Base-by-base conservation (phyloP, 345 rosid genomes). In the Camelina neglecta region DNA sequence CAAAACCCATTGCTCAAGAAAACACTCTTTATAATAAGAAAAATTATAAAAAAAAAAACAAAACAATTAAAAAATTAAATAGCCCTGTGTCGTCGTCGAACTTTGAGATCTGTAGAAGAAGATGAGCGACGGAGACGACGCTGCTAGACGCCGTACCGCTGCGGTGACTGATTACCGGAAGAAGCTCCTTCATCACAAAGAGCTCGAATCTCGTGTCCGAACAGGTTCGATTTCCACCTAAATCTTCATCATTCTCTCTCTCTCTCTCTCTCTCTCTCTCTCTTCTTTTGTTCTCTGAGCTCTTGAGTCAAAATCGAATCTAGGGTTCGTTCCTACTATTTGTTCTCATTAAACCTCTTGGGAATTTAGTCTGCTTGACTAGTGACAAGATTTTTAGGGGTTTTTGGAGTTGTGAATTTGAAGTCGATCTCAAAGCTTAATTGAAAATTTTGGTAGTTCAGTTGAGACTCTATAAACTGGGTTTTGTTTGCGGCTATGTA, bases 151-250 rank as follows among this genome's bases (percentile, higher is more conserved):
- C 10, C 97, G 94, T 65, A 86, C 86, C 5, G 81, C 20, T 55
- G 93, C 85, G 33, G 70, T 81, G 24, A 33, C 91, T 11, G 97
- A 93, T 29, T 88, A 93, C 75, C 89, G 98, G 13, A 93, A 90
- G 81, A 93, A 91, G 81, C 88, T 93, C 63, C 91, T 93, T 24
- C 92, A 88, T 62, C 94, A 89, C 74, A 93, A 89, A 69, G 98
- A 93, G 49, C 87, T 91, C 53, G 97, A 93, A 69, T 78, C 93
- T 13, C 79, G 94, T 74, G 92, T 93, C 42, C 91, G 93, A 54
- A 20, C 89, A 77, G 96, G 98, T 91, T 51, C 66, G 12, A n/a
- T 74, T 63, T 42, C 54, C 45, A 9, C 31, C 31, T 26, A 48
- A 47, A 18, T 8, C 67, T 20, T 20, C 26, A 1, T 70, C 55